Percentiles rank a stretch among this genome's conserved stretches.
These are phyloP conservation scores for Xylaria longipes DNA, from an alignment of 495 filamentous ascomycete species.

Conservation along the genomic window DNA sequence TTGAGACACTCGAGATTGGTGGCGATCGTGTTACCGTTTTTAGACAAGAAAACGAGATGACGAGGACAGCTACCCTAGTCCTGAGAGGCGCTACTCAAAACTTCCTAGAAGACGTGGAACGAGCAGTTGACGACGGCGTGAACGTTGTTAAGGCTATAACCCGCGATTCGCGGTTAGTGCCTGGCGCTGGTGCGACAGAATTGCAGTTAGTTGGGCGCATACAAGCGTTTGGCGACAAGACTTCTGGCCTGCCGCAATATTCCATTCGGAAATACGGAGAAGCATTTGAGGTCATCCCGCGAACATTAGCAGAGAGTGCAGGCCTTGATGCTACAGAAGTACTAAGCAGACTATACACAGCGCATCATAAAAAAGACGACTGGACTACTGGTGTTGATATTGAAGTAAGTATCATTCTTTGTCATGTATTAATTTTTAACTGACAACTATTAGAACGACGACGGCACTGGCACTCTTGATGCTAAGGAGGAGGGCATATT, in stretches of 20 bases:
- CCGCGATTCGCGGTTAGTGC: slow-evolving; percentile 86
- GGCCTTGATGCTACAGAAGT: slow-evolving; percentile 97
- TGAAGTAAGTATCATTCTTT: slow-evolving; percentile 59
- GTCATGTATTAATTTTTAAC: slow-evolving; percentile 6
- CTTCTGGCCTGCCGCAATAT: slow-evolving; percentile 90
- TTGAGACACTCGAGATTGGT: slow-evolving; percentile 97
- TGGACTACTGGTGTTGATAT: slow-evolving; percentile 95
- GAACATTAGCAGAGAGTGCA: slow-evolving; percentile 90
- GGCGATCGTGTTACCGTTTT: slow-evolving; percentile 99
- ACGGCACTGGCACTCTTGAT: slow-evolving; percentile 82
- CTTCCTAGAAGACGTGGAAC: slow-evolving; percentile 95
- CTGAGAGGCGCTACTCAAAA: slow-evolving; percentile 97
- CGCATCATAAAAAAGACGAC: slow-evolving; percentile 84
- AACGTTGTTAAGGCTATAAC: slow-evolving; percentile 99
- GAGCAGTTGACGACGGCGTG: slow-evolving; percentile 97
- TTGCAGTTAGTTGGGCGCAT: slow-evolving; percentile 94
- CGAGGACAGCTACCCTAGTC: slow-evolving; percentile 92
- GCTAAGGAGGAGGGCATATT: slow-evolving; percentile 89
- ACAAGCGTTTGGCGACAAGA: slow-evolving; percentile 85
- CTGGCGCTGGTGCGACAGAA: slow-evolving; percentile 94
- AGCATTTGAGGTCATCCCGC: slow-evolving; percentile 95
- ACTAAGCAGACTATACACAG: slow-evolving; percentile 87
- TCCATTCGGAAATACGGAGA: slow-evolving; percentile 97
- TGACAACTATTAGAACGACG: slow-evolving; percentile 62
- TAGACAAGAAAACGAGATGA: slow-evolving; percentile 91